Conservation (phyloP, 164 flowering plant genomes). For the Echeveria elegans region DNA sequence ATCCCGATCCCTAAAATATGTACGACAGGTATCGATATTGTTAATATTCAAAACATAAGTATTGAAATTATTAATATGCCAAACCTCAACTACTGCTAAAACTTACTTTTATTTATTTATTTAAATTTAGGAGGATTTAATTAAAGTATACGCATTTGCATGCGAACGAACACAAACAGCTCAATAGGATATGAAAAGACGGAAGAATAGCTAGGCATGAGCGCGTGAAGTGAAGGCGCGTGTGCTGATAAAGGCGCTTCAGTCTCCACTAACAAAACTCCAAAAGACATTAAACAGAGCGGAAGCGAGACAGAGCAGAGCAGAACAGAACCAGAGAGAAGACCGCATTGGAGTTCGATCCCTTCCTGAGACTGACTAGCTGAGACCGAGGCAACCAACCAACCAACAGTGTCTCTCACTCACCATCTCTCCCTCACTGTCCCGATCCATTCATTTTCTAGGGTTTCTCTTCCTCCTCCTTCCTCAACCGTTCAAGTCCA, state of each 20-base stretch:
- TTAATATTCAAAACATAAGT: too few species aligned
- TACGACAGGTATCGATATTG: too few species aligned
- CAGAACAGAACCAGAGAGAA: neutral
- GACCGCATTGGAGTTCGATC: neutral
- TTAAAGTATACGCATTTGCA: too few species aligned
- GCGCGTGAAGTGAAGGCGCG: neutral
- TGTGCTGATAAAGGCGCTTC: neutral
- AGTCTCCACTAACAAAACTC: conserved; percentile 2
- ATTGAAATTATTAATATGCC: too few species aligned
- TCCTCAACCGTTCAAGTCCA: neutral
- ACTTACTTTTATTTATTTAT: too few species aligned
- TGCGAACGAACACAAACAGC: too few species aligned
- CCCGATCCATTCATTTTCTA: neutral
- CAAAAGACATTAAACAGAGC: neutral
- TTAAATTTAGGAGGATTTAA: too few species aligned
- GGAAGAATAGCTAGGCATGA: neutral
- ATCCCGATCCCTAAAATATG: too few species aligned
- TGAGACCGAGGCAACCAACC: neutral
- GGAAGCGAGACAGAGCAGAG: conserved; percentile 1
- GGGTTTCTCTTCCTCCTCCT: conserved; percentile 3
- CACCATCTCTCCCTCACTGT: neutral
- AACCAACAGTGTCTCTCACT: neutral
- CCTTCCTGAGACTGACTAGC: neutral
- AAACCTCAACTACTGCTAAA: too few species aligned
- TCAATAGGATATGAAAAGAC: too few species aligned